Conservation (phyloP, 768 basidiomycete genomes). For the Rossbeevera mucosa region DNA sequence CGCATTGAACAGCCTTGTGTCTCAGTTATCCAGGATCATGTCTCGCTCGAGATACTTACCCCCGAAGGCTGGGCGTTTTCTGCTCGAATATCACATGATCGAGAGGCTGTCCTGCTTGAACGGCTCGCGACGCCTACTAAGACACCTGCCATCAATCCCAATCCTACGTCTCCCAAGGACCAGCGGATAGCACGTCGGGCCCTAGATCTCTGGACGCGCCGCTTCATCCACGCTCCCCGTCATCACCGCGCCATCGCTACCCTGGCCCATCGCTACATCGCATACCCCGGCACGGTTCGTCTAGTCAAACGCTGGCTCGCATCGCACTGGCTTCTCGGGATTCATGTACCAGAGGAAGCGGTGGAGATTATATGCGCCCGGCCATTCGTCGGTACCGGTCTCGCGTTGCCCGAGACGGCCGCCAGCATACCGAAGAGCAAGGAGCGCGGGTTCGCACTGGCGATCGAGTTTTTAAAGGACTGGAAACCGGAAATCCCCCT, state of each 20-base stretch:
- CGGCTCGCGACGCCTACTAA: slow-evolving; percentile 50
- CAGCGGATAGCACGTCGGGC: slow-evolving; percentile 54
- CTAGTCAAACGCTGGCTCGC: slow-evolving; percentile 92
- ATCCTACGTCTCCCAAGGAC: slow-evolving; percentile 31
- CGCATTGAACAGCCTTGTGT: slow-evolving; percentile 49
- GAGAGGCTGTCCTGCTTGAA: slow-evolving; percentile 77
- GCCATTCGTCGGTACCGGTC: slow-evolving; percentile 58
- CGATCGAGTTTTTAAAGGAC: slow-evolving; percentile 66
- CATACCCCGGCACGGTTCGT: slow-evolving; percentile 81
- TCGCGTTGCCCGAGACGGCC: slow-evolving; percentile 32
- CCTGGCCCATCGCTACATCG: slow-evolving; percentile 71
- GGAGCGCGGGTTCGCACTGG: slow-evolving; percentile 72
- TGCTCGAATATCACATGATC: slow-evolving; percentile 80
- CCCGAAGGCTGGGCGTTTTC: slow-evolving; percentile 85
- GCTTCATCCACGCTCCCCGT: slow-evolving; percentile 74
- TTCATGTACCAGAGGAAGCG: slow-evolving; percentile 70
- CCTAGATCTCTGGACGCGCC: slow-evolving; percentile 55
- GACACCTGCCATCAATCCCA: neutral
- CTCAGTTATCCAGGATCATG: slow-evolving; percentile 63
- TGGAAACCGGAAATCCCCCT: slow-evolving; percentile 83
- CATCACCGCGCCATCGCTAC: slow-evolving; percentile 84
- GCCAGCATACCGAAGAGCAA: slow-evolving; percentile 64
- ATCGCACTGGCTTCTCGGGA: slow-evolving; percentile 78
- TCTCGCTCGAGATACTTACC: slow-evolving; percentile 71
- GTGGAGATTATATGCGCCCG: slow-evolving; percentile 82